Percentiles rank a stretch among this genome's conserved stretches.
phyloP scores from a whole-genome alignment of 148 eudicot genomes.

The Dianthus caryophyllus region DNA sequence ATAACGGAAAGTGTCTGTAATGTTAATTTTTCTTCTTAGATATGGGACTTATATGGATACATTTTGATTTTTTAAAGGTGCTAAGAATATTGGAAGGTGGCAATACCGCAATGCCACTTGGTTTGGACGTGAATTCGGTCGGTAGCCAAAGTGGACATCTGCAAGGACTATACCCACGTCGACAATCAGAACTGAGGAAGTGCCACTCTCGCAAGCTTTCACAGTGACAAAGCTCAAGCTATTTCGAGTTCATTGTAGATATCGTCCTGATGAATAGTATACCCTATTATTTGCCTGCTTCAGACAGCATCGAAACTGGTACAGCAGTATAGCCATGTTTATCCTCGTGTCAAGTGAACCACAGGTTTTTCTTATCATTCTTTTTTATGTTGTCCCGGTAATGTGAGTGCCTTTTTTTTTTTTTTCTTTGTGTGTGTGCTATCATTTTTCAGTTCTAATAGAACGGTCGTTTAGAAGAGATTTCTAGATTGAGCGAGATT shows the following conservation, averaged over 20 bases:
- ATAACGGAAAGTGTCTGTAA: no score
- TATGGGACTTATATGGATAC: no score
- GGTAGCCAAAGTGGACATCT: constrained; percentile 75
- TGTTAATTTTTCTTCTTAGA: no score
- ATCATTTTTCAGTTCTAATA: neutral
- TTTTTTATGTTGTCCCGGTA: no score
- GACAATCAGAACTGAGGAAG: constrained; percentile 37
- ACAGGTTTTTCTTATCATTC: constrained; percentile 16
- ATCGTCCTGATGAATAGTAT: no score
- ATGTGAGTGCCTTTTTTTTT: no score
- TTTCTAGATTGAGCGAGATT: neutral
- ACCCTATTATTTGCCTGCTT: neutral
- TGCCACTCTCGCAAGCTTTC: constrained; percentile 72
- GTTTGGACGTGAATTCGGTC: constrained; percentile 50
- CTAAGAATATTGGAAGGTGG: constrained; percentile 69
- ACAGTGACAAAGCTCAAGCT: constrained; percentile 28
- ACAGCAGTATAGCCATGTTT: constrained; percentile 5
- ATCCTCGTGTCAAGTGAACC: constrained; percentile 22
- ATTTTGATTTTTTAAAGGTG: constrained; percentile 33
- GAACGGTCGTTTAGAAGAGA: neutral
- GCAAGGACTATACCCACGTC: constrained; percentile 38
- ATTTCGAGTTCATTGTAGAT: no score
- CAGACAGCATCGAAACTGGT: constrained; percentile 2
- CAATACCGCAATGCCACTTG: constrained; percentile 39
- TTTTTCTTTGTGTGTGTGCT: neutral